Percentiles rank a stretch among this genome's conserved stretches.
Conservation (phyloP, 1,284 basidiomycete genomes). For the Filobasidium uniguttulatum region DNA sequence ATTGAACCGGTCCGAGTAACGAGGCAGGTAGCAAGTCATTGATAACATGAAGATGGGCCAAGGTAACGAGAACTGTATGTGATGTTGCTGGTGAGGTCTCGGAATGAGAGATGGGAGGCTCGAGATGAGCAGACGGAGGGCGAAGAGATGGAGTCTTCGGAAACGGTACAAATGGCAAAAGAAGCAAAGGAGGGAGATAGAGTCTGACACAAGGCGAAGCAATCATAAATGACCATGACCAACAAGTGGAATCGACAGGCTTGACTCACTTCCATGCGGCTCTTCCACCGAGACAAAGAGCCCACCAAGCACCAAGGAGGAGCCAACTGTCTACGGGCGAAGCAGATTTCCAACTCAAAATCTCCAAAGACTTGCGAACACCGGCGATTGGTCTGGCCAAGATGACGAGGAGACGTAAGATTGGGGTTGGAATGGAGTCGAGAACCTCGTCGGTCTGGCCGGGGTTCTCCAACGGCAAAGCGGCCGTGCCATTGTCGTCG, state of each 20-base stretch:
- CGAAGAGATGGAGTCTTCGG: conserved; percentile 18
- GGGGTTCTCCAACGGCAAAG: too few relatives aligned
- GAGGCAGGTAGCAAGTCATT: conserved; percentile 27
- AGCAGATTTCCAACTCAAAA: conserved; percentile 49
- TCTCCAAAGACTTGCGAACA: conserved; percentile 43
- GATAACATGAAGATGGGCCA: conserved; percentile 34
- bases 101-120: conserved; percentile 36
- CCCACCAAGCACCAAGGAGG: conserved; percentile 59
- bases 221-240: conserved; percentile 5
- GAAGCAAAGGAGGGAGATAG: conserved; percentile 29
- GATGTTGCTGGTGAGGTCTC: conserved; percentile 43
- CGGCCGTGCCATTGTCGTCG: too few relatives aligned
- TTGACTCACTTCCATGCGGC: conserved; percentile 46
- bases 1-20: background rate
- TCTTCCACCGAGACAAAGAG: conserved; percentile 51
- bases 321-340: conserved; percentile 56
- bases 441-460: conserved; percentile 24
- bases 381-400: conserved; percentile 44
- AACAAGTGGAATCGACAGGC: background rate
- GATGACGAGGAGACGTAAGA: conserved; percentile 35
- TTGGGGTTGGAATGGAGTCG: conserved; percentile 30
- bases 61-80: conserved; percentile 41
- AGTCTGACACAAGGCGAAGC: conserved; percentile 23
- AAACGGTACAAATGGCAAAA: conserved; percentile 16
- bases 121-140: conserved; percentile 23